These are phyloP conservation scores for Evansstolkia leycettana DNA, from an alignment of 495 filamentous ascomycete genomes.

Conservation along the genomic window DNA sequence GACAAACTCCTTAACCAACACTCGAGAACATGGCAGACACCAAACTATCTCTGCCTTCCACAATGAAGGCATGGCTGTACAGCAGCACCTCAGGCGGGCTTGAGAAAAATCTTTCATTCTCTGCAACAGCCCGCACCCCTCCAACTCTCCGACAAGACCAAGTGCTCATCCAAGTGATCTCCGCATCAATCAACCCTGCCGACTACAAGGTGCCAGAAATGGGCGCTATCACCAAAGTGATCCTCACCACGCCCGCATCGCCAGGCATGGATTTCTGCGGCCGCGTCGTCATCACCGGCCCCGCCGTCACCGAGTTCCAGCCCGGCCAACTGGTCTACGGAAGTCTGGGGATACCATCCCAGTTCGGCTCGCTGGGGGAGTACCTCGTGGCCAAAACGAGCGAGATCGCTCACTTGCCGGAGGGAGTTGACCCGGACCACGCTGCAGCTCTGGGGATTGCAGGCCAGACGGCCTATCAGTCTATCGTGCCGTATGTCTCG, in stretches of 20 bases:
- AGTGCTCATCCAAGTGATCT: constrained; percentile 44
- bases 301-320: constrained; percentile 19
- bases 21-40: too few relatives aligned
- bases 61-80: constrained; percentile 57
- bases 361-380: constrained; percentile 42
- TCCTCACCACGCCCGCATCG: constrained; percentile 36
- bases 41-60: constrained; percentile 4
- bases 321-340: constrained; percentile 49
- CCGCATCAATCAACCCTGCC: constrained; percentile 50
- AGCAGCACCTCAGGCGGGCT: constrained; percentile 32
- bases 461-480: constrained; percentile 47
- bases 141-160: constrained; percentile 23
- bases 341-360: constrained; percentile 16
- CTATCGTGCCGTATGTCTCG: constrained; percentile 41
- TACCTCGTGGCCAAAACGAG: constrained; percentile 26
- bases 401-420: constrained; percentile 27
- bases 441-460: constrained; percentile 43
- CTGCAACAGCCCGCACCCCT: constrained; percentile 30
- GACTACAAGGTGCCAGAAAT: constrained; percentile 59
- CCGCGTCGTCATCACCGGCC: constrained; percentile 35
- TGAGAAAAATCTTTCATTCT: constrained; percentile 43
- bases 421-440: constrained; percentile 35
- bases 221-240: constrained; percentile 22
- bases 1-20: too few relatives aligned
- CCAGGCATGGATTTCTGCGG: constrained; percentile 57